Percentiles rank a stretch among this genome's conserved stretches.
Conservation (phyloP, 202 grass and related monocot species). For the Zoysia matrella region DNA sequence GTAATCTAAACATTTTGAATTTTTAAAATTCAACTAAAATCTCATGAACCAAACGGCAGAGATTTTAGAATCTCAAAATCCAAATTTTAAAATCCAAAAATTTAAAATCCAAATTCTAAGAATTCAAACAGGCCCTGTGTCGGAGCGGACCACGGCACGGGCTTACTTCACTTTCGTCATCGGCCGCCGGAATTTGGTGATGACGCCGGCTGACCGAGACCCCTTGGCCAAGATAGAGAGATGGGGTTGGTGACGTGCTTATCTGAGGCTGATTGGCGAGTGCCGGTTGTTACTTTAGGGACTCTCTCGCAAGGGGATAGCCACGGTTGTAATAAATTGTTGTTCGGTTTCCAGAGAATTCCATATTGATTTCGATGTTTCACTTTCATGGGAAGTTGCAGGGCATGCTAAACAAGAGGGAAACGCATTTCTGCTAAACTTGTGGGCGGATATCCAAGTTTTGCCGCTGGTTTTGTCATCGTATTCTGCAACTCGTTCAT, state of each 20-base stretch:
- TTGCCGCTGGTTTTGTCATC: neutral
- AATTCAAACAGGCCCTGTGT: no score
- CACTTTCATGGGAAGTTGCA: neutral
- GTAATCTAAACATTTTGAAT: no score
- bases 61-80: no score
- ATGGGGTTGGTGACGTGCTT: neutral
- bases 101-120: no score
- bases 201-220: neutral
- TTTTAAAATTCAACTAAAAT: no score
- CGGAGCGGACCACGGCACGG: neutral
- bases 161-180: no score
- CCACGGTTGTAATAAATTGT: neutral
- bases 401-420: neutral
- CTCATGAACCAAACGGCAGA: no score
- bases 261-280: neutral
- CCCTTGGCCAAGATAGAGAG: neutral
- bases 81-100: no score
- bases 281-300: no score
- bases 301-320: conserved; percentile 17
- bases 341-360: neutral
- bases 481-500: neutral
- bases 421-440: neutral
- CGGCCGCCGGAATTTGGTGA: neutral
- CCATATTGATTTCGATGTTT: neutral
- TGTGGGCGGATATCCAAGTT: neutral